A percentile compares a stretch with the other conserved stretches of the same genome.
These are phyloP conservation scores for Pseudoturritis turrita DNA, from an alignment of 345 rosid genomes.

Conservation along the genomic window DNA sequence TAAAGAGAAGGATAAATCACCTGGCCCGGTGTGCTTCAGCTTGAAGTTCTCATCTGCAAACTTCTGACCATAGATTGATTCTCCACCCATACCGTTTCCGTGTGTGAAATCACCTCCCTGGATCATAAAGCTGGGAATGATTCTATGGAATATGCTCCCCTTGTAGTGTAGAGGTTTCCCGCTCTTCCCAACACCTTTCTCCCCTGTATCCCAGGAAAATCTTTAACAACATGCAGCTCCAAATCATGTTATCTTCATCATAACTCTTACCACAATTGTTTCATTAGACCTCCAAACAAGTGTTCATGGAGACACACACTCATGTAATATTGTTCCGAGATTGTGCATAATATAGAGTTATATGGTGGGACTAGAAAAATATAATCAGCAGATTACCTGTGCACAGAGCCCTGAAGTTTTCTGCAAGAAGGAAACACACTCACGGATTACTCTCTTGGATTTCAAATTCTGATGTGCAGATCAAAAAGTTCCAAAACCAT, in stretches of 20 bases:
- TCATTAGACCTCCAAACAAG: background rate
- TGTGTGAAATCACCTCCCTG: slow-evolving; percentile 97
- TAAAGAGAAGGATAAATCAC: slow-evolving; percentile 21
- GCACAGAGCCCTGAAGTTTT: slow-evolving; percentile 96
- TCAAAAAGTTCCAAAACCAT: background rate
- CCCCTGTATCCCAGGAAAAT: slow-evolving; percentile 41
- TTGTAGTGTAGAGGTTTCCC: slow-evolving; percentile 87
- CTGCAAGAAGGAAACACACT: slow-evolving; percentile 43
- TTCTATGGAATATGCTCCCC: slow-evolving; percentile 83
- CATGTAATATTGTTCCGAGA: background rate
- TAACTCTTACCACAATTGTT: too few relatives aligned
- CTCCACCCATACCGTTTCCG: slow-evolving; percentile 96
- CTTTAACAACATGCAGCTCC: background rate
- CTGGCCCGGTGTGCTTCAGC: slow-evolving; percentile 95
- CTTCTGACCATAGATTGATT: slow-evolving; percentile 93
- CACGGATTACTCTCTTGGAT: slow-evolving; percentile 1
- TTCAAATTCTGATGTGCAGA: background rate
- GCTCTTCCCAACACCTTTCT: slow-evolving; percentile 84
- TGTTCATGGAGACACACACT: background rate
- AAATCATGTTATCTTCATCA: background rate
- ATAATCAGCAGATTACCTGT: slow-evolving; percentile 50
- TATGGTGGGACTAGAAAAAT: too few relatives aligned
- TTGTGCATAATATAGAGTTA: too few relatives aligned
- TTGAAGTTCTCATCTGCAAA: slow-evolving; percentile 94
- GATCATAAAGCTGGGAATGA: slow-evolving; percentile 93